phyloP scores from a whole-genome alignment of 495 filamentous ascomycete genomes.

The Hyaloscypha bicolor region DNA sequence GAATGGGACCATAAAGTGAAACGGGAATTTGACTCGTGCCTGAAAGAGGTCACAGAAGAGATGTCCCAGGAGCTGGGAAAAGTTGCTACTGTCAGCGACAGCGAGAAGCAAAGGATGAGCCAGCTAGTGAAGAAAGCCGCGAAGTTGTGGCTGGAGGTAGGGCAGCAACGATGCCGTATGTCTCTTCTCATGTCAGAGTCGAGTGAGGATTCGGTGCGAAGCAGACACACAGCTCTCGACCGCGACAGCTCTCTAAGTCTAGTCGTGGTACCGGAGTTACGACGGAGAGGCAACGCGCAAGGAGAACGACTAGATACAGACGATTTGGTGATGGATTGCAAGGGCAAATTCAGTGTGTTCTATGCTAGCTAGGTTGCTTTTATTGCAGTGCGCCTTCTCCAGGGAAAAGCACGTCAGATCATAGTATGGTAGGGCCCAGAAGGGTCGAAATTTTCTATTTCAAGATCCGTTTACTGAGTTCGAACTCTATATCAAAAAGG shows the following conservation, averaged over 20 bases:
- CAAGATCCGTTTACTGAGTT: too few relatives aligned
- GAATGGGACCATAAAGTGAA: constrained; percentile 2
- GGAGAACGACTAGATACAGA: constrained; percentile 18
- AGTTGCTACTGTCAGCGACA: not conserved
- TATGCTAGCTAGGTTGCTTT: not conserved
- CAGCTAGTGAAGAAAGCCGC: constrained; percentile 12
- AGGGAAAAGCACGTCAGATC: too few relatives aligned
- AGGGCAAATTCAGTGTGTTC: constrained; percentile 14
- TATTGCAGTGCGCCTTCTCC: too few relatives aligned
- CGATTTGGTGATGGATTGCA: constrained; percentile 13
- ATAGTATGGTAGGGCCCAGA: too few relatives aligned
- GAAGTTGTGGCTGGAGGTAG: constrained; percentile 21
- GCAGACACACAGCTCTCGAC: not conserved
- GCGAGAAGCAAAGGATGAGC: not conserved
- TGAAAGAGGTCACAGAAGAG: not conserved
- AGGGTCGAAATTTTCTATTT: too few relatives aligned
- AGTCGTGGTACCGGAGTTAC: constrained; percentile 21
- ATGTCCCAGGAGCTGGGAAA: constrained; percentile 5
- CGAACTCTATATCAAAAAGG: too few relatives aligned
- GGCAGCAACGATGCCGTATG: constrained; percentile 17
- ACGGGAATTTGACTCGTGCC: constrained; percentile 3
- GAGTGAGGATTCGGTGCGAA: too few relatives aligned
- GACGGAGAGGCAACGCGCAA: constrained; percentile 16
- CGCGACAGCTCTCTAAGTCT: not conserved
- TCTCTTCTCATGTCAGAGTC: not conserved